phyloP scores from a whole-genome alignment of 2,329 filamentous ascomycete species.

The Phoma herbarum region DNA sequence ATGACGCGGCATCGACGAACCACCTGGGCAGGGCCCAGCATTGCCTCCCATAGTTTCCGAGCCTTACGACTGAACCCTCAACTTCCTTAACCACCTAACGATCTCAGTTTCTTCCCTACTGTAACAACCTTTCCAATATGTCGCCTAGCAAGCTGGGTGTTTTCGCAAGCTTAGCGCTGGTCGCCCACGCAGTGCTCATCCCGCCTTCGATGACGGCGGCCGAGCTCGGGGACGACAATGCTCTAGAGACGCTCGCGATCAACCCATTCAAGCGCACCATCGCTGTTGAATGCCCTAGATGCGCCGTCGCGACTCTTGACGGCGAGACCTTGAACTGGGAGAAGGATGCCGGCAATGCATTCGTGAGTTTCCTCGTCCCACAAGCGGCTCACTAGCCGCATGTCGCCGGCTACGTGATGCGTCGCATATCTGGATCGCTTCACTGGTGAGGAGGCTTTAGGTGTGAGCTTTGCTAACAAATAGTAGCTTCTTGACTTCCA shows the following conservation, averaged over 20 bases:
- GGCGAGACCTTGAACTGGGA: conserved; percentile 40
- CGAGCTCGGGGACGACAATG: conserved; percentile 43
- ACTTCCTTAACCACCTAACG: conserved; percentile 24
- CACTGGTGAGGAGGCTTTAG: background rate
- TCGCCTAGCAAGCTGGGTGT: conserved; percentile 44
- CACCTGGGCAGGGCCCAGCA: conserved; percentile 23
- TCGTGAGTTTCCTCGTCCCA: conserved; percentile 37
- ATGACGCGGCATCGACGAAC: conserved; percentile 30
- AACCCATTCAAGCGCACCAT: conserved; percentile 46
- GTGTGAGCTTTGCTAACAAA: conserved; percentile 24
- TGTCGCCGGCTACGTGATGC: background rate
- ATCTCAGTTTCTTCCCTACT: conserved; percentile 20
- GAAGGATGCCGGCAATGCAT: conserved; percentile 44
- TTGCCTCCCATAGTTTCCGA: conserved; percentile 21
- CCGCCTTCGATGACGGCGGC: conserved; percentile 43
- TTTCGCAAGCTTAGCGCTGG: conserved; percentile 48
- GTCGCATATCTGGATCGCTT: background rate
- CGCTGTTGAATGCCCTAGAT: conserved; percentile 47
- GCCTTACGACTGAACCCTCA: conserved; percentile 21
- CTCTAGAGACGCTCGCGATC: conserved; percentile 42
- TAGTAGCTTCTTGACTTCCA: conserved; percentile 50
- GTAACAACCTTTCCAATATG: conserved; percentile 37
- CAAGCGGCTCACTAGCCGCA: conserved; percentile 7
- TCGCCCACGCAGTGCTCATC: conserved; percentile 48
- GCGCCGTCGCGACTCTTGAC: conserved; percentile 40